A percentile compares a stretch with the other conserved stretches of the same genome.
Conservation (phyloP, 768 basidiomycete genomes). For the Podaxis carcinomalis region DNA sequence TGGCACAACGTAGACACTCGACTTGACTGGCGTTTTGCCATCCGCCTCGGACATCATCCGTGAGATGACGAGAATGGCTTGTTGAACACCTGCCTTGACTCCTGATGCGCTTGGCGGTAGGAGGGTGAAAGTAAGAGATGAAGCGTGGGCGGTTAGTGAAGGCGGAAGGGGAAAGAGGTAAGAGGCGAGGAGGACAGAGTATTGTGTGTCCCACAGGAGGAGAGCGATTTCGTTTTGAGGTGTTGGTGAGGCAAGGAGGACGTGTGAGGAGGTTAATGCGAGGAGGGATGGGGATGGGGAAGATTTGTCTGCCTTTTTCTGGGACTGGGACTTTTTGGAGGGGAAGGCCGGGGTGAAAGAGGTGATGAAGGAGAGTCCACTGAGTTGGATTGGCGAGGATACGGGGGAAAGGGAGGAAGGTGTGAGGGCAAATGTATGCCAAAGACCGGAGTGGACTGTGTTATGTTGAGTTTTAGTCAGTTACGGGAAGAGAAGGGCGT, state of each 20-base stretch:
- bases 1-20: slow-evolving; percentile 59
- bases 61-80: slow-evolving; percentile 49
- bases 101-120: slow-evolving; percentile 14
- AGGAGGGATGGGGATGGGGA: slow-evolving; percentile 28
- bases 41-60: slow-evolving; percentile 18
- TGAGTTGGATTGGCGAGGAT: slow-evolving; percentile 25
- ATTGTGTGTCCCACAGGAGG: slow-evolving; percentile 68
- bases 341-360: slow-evolving; percentile 13
- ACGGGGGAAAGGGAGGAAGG: slow-evolving; percentile 25
- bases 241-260: slow-evolving; percentile 44
- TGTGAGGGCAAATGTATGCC: slow-evolving; percentile 5
- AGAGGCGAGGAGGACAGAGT: slow-evolving; percentile 56
- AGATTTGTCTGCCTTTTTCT: slow-evolving; percentile 13
- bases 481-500: slow-evolving; percentile 16
- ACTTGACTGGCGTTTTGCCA: slow-evolving; percentile 22
- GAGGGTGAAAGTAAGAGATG: slow-evolving; percentile 19
- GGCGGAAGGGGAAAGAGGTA: slow-evolving; percentile 49
- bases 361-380: slow-evolving; percentile 25
- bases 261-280: slow-evolving; percentile 53
- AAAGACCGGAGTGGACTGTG: slow-evolving; percentile 25
- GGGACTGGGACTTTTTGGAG: slow-evolving; percentile 21
- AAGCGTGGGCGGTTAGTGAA: slow-evolving; percentile 24
- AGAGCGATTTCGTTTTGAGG: slow-evolving; percentile 43
- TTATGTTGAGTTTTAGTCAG: neutral
- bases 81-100: slow-evolving; percentile 24